Percentiles rank a stretch among this genome's conserved stretches.
Evolutionary conservation across 2,329 filamentous ascomycete genomes (phyloP).

Genomic region (Scolecobasidium constrictum): DNA sequence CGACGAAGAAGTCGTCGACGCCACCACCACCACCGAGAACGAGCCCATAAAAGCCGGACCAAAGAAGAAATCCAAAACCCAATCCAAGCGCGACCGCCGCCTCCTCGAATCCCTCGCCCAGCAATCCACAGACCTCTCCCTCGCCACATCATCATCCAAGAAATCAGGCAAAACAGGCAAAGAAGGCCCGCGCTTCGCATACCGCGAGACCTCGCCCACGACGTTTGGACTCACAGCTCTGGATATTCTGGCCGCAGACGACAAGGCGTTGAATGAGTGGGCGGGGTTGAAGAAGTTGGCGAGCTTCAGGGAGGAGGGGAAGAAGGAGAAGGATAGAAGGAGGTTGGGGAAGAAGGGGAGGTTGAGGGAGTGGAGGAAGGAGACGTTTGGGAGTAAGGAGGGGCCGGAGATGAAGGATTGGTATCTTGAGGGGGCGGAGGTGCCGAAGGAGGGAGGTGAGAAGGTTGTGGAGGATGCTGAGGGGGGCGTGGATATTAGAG

Average conservation of each 20-base stretch:
- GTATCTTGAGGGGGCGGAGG: constrained; percentile 22
- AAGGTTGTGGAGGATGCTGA: constrained; percentile 23
- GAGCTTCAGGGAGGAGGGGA: constrained; percentile 74
- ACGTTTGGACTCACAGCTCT: constrained; percentile 80
- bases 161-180: constrained; percentile 31
- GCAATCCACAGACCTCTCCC: constrained; percentile 63
- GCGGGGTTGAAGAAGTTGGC: constrained; percentile 93
- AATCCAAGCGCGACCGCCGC: constrained; percentile 68
- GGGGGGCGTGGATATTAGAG: constrained; percentile 18
- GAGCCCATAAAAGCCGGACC: too few relatives aligned
- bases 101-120: constrained; percentile 83
- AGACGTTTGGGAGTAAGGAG: constrained; percentile 53
- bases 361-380: constrained; percentile 72
- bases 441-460: constrained; percentile 19
- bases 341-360: constrained; percentile 85
- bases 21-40: constrained; percentile 30
- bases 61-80: constrained; percentile 52
- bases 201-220: constrained; percentile 86
- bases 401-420: constrained; percentile 29
- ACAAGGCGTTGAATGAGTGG: constrained; percentile 77
- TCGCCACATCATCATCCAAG: constrained; percentile 40
- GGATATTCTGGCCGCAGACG: constrained; percentile 85
- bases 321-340: constrained; percentile 85
- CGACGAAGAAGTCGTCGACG: constrained; percentile 27
- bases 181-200: constrained; percentile 57